Evolutionary conservation across 108 stramenopile genomes (phyloP), one percentile per base, ranked within the genome.

Genomic region (Nitzschia putrida): DNA sequence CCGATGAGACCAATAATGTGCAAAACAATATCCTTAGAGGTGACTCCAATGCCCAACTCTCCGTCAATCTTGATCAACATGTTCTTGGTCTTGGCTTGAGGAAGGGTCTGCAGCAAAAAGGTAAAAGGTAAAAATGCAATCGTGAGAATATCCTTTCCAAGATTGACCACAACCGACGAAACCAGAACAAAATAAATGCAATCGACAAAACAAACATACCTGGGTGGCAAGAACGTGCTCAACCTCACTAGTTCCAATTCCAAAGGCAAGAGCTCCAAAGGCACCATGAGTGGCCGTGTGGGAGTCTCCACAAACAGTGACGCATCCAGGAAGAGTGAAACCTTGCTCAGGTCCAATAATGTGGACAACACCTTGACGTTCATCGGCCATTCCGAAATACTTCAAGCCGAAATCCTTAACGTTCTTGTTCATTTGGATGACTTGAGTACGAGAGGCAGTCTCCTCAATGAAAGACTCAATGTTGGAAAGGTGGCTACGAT

Each of bases 231-330:
- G 76, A 23, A 97, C 96, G 69, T 97, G 96, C 74, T 97, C 96
- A 7, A 97, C 96, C 72, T 97, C 96, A 78, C 85, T 87, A 12
- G 96, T 97, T 60, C 96, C 96, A 77, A 97, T 97, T 55, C 96
- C 96, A 81, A 97, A 97, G 13, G 96, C 96, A 55, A 97, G 61
- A 7, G 94, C 91, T 26, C 96, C 96, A 70, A 97, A 97, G 39
- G 96, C 96, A 26, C 96, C 96, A 71, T 97, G 96, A 4, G 96
- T 97, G 14, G 94, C 93, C 26, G 96, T 97, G 78, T 97, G 96
- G 41, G 84, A 85, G 75, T 97, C 96, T 53, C 96, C 96, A 78
- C 96, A 97, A 20, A 97, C 96, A 40, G 83, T 82, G 53, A 91
- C 93, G 49, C 83, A 81, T 14, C 96, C 96, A 34, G 96, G 96